phyloP scores from a whole-genome alignment of 306 rosid genomes.

The Inga leiocalycina region DNA sequence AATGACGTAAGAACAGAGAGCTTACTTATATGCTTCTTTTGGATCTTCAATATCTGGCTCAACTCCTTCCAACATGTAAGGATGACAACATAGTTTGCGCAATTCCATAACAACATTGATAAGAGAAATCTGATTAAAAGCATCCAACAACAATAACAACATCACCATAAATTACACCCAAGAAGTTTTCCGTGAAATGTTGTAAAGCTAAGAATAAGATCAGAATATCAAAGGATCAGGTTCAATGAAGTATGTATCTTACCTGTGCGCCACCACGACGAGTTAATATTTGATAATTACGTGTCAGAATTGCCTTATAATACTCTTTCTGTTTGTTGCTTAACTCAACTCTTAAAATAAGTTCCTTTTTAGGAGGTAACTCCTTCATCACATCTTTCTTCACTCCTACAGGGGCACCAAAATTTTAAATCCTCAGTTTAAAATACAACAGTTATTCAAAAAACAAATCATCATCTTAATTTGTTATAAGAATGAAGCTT shows the following conservation, averaged over 20 bases:
- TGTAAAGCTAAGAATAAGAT: conserved; percentile 23
- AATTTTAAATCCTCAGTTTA: conserved; percentile 24
- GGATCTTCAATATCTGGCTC: conserved; percentile 90
- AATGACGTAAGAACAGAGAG: conserved; percentile 9
- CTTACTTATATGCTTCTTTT: conserved; percentile 77
- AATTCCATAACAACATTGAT: conserved; percentile 98
- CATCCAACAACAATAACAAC: conserved; percentile 26
- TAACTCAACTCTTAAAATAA: conserved; percentile 87
- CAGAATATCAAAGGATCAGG: conserved; percentile 22
- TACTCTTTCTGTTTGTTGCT: conserved; percentile 97
- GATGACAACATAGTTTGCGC: conserved; percentile 97
- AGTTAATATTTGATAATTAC: conserved; percentile 92
- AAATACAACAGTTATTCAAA: conserved; percentile 7
- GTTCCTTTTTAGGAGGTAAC: conserved; percentile 96
- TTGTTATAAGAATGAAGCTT: conserved; percentile 22
- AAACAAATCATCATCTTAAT: conserved; percentile 13
- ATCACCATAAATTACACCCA: background rate
- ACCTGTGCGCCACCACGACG: conserved; percentile 99
- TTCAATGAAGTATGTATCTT: conserved; percentile 36
- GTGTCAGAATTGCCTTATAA: conserved; percentile 95
- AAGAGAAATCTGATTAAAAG: conserved; percentile 83
- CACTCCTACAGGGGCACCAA: conserved; percentile 72
- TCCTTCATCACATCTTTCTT: conserved; percentile 99
- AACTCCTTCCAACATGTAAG: conserved; percentile 98
- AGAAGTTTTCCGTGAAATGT: conserved; percentile 18